These are phyloP conservation scores for Carallia pectinifolia DNA, from an alignment of 345 rosid species.

Conservation along the genomic window DNA sequence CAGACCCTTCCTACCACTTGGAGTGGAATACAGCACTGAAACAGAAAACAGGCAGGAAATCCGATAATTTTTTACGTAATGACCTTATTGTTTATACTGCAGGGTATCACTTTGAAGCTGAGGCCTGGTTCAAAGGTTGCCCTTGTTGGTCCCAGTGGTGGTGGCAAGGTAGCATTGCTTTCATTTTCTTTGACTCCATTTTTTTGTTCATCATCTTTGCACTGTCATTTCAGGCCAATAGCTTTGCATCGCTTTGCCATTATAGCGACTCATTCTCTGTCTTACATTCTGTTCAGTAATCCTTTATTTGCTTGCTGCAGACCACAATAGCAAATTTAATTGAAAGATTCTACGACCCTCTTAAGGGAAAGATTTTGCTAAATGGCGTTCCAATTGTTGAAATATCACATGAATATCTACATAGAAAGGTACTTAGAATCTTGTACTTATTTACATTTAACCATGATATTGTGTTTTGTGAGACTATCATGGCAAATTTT, in stretches of 20 bases:
- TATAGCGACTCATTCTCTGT: neutral
- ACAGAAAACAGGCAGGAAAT: neutral
- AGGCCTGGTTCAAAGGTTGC: constrained; percentile 86
- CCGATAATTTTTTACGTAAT: neutral
- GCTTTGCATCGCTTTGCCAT: neutral
- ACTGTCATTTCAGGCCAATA: neutral
- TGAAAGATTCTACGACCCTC: constrained; percentile 86
- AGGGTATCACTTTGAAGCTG: constrained; percentile 87
- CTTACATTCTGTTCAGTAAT: neutral
- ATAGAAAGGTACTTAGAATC: constrained; percentile 51
- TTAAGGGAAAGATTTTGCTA: constrained; percentile 71
- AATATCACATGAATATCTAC: constrained; percentile 77
- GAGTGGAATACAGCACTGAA: neutral
- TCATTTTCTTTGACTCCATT: neutral
- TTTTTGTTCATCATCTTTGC: neutral
- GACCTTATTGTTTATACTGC: constrained; percentile 19
- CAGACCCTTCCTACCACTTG: neutral
- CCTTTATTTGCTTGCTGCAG: constrained; percentile 42
- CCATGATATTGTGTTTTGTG: constrained; percentile 1
- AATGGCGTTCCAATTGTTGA: constrained; percentile 81
- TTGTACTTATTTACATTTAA: neutral
- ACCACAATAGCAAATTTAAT: constrained; percentile 90
- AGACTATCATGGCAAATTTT: neutral
- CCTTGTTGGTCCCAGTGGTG: constrained; percentile 97
- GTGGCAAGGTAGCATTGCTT: constrained; percentile 68